Evolutionary conservation across 805 yeast species (phyloP).

Genomic region (Metschnikowia cubensis): DNA sequence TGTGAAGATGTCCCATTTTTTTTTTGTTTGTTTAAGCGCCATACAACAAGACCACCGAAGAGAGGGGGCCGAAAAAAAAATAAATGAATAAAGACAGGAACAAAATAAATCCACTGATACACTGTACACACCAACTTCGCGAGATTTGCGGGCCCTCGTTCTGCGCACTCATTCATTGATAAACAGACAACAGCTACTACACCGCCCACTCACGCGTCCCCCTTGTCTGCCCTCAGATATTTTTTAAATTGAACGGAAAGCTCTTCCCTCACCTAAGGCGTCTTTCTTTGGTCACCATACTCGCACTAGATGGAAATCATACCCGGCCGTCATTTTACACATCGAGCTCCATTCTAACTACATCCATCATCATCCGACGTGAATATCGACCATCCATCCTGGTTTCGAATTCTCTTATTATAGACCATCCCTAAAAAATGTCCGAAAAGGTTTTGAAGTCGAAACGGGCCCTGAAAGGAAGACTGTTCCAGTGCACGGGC

Average conservation of each 20-base stretch:
- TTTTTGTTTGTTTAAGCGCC: slow-evolving; percentile 1
- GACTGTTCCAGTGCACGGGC: slow-evolving; percentile 81
- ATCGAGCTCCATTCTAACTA: not conserved
- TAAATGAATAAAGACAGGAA: not conserved
- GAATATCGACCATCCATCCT: not conserved
- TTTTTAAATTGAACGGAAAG: too few species aligned
- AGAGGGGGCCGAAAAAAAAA: slow-evolving; percentile 1
- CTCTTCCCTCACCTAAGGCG: not conserved
- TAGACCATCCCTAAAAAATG: not conserved
- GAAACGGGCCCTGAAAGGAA: slow-evolving; percentile 47
- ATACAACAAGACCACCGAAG: not conserved
- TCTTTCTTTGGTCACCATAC: not conserved
- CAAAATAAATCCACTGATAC: not conserved
- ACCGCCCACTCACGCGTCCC: not conserved
- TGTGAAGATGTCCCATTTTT: not conserved
- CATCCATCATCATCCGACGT: not conserved
- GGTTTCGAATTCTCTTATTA: not conserved
- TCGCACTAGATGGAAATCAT: not conserved
- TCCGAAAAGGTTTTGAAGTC: slow-evolving; percentile 13
- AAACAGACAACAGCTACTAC: not conserved
- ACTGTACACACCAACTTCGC: slow-evolving; percentile 5
- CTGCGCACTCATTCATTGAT: slow-evolving; percentile 1
- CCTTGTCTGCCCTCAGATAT: not conserved
- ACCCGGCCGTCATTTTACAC: not conserved
- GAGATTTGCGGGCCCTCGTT: not conserved